Conservation (phyloP, 2,329 filamentous ascomycete genomes). For the Seiridium unicorne region DNA sequence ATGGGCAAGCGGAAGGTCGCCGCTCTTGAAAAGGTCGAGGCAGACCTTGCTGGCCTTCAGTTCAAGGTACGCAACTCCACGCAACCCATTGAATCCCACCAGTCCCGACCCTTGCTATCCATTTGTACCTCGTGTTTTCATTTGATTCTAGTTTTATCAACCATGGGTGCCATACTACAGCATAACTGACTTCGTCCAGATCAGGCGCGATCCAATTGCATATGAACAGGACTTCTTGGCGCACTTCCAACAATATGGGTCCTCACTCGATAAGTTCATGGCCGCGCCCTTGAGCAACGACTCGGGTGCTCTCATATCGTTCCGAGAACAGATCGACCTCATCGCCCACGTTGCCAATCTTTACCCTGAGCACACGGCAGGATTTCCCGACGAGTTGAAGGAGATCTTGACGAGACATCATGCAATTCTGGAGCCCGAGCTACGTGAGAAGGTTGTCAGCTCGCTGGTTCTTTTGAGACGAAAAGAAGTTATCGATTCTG, state of each 20-base stretch:
- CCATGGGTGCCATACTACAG: conserved; percentile 50
- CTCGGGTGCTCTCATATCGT: conserved; percentile 74
- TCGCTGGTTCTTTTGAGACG: conserved; percentile 83
- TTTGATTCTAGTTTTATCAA: too few species aligned
- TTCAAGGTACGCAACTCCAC: background rate
- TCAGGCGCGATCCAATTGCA: conserved; percentile 80
- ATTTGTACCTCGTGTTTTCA: too few species aligned
- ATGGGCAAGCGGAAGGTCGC: conserved; percentile 90
- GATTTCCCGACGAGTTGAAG: conserved; percentile 79
- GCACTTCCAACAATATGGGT: conserved; percentile 89
- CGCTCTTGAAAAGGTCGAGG: conserved; percentile 92
- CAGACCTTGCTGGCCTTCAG: conserved; percentile 69
- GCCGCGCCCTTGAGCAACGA: conserved; percentile 77
- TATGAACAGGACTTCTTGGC: conserved; percentile 87
- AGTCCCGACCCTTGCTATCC: too few species aligned
- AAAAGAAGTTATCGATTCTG: conserved; percentile 89
- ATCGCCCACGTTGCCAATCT: conserved; percentile 92
- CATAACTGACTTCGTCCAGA: conserved; percentile 60
- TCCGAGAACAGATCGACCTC: conserved; percentile 90
- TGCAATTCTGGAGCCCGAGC: conserved; percentile 74
- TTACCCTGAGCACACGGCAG: conserved; percentile 76
- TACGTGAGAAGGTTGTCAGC: conserved; percentile 92
- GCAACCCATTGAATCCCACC: background rate
- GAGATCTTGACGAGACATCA: conserved; percentile 80
- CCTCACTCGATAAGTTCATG: conserved; percentile 88